Base-by-base conservation (phyloP, 352 stramenopile genomes). In the Phytophthora aleatoria region DNA sequence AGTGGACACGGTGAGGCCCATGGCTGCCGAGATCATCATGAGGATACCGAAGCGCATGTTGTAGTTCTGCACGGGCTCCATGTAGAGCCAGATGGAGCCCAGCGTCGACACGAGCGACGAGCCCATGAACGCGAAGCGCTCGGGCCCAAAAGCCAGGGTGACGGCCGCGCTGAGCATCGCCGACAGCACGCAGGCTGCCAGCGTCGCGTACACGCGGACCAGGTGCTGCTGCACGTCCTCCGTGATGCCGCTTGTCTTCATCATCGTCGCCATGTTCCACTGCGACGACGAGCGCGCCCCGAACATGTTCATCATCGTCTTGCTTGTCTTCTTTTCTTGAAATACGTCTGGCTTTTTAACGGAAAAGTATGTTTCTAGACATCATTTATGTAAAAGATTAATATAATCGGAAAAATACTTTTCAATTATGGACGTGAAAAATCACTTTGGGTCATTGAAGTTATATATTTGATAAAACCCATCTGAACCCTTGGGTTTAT, bases 161-260 rank as follows among this genome's bases (percentile, higher is more conserved):
- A 67, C 54, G 45, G 57, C 75, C 16, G 73, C 71, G 50, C 69
- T 76, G 42, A 88, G 45, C 52, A 83, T 77, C 10, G 81, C 73
- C 41, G 69, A 70, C 54, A 94, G 58, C 39, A 94, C 73, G 43
- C 79, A 90, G 50, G 72, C 68, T 20, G 81, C 43, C 38, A 94
- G 76, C 50, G 81, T 90, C 57, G 83, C 68, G 71, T 94, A 94
- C 42, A 94, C 85, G 44, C 73, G 80, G 50, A 84, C 71, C 38
- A 90, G 69, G 61, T 91, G 81, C 64, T 81, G 77, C 67, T 90
- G 80, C 39, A 90, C 80, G 52, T 89, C 76, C 50, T 64, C 45
- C 9, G 78, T 77, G 64, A 91, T 90, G 69, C 80, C 81, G 65
- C 76, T 90, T 55, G 70, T 88, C 80, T 91, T 89, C 68, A 90